These are phyloP conservation scores for Karstenula rhodostoma DNA, from an alignment of 2,329 filamentous ascomycete species.

Conservation along the genomic window DNA sequence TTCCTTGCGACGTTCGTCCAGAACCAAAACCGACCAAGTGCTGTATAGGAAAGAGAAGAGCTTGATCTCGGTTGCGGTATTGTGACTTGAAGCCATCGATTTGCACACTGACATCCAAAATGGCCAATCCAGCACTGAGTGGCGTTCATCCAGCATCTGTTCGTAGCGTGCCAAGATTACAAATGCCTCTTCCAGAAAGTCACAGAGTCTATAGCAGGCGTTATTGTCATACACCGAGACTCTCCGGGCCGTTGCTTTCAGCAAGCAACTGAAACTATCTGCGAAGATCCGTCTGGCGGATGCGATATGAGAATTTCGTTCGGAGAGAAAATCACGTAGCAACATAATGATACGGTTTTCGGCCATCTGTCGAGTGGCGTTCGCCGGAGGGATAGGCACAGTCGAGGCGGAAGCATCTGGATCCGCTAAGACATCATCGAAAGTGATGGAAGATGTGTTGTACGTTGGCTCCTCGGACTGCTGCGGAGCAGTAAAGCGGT, in stretches of 20 bases:
- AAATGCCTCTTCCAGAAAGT: slow-evolving; percentile 85
- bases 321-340: slow-evolving; percentile 79
- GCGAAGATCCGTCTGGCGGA: slow-evolving; percentile 75
- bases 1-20: slow-evolving; percentile 72
- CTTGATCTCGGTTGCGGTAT: slow-evolving; percentile 88
- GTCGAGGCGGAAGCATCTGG: slow-evolving; percentile 73
- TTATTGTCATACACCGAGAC: slow-evolving; percentile 83
- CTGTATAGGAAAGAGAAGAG: slow-evolving; percentile 82
- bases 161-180: slow-evolving; percentile 71
- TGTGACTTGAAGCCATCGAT: slow-evolving; percentile 81
- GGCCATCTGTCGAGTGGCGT: slow-evolving; percentile 81
- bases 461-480: slow-evolving; percentile 41
- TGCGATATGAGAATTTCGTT: slow-evolving; percentile 62
- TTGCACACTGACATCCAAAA: slow-evolving; percentile 87
- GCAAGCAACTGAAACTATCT: slow-evolving; percentile 74
- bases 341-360: slow-evolving; percentile 86
- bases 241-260: slow-evolving; percentile 76
- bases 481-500: slow-evolving; percentile 67
- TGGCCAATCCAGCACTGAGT: slow-evolving; percentile 72
- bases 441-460: slow-evolving; percentile 63
- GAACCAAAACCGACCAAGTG: slow-evolving; percentile 76
- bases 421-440: slow-evolving; percentile 69
- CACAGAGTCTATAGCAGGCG: slow-evolving; percentile 88
- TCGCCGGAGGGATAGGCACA: slow-evolving; percentile 70
- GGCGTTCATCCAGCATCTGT: slow-evolving; percentile 52